phyloP scores from a whole-genome alignment of 306 rosid species.

The Lupinus albus region DNA sequence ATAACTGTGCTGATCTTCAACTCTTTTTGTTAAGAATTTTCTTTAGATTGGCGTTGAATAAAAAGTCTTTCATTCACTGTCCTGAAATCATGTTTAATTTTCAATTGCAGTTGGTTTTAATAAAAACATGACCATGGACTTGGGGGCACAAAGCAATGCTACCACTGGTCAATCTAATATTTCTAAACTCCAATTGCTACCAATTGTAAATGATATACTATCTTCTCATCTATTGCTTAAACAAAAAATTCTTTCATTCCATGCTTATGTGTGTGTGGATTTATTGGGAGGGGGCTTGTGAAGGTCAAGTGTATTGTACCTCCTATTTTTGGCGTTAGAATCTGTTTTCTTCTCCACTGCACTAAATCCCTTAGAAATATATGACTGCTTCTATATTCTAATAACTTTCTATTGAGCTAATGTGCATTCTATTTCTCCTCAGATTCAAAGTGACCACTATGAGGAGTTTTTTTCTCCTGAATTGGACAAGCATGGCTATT shows the following conservation, averaged over 20 bases:
- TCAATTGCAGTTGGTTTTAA: constrained; percentile 25
- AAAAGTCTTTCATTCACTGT: background rate
- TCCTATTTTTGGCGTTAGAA: background rate
- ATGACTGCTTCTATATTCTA: constrained; percentile 10
- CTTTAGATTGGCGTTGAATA: background rate
- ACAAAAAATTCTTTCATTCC: background rate
- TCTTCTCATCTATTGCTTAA: background rate
- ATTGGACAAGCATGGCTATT: constrained; percentile 96
- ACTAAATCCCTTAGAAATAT: background rate
- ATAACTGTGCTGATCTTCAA: constrained; percentile 3
- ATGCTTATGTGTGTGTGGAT: background rate
- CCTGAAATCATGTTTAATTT: constrained; percentile 5
- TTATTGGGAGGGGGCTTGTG: background rate
- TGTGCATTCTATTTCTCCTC: constrained; percentile 24
- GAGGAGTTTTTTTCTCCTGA: constrained; percentile 93
- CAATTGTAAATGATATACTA: background rate
- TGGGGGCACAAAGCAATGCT: background rate
- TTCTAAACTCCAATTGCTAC: constrained; percentile 24
- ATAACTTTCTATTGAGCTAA: constrained; percentile 33
- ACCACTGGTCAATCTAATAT: constrained; percentile 8
- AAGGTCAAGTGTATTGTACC: constrained; percentile 17
- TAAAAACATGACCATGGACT: constrained; percentile 13
- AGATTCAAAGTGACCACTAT: constrained; percentile 94
- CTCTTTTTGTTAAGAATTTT: background rate
- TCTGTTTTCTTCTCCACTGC: constrained; percentile 15